Conservation (phyloP, 192 early-diverging fungal species). For the Kappamyces sp. region DNA sequence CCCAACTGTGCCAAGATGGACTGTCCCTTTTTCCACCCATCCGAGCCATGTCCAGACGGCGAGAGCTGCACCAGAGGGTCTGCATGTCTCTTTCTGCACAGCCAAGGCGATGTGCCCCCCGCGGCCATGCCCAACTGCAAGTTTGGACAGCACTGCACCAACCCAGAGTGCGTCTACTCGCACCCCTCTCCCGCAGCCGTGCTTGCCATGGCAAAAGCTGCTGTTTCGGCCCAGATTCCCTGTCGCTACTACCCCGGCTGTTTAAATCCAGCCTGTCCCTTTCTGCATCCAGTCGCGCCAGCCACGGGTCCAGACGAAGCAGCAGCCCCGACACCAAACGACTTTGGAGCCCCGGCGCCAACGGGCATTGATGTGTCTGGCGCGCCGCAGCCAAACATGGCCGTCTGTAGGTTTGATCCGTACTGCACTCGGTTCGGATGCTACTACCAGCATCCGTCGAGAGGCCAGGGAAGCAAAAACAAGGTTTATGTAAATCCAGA, state of each 20-base stretch:
- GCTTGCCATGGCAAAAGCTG: constrained; percentile 12
- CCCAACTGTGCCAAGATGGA: constrained; percentile 14
- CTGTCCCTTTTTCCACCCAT: constrained; percentile 14
- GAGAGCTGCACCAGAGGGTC: constrained; percentile 15
- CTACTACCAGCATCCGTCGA: constrained; percentile 24
- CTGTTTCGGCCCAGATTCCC: neutral
- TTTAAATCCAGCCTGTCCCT: constrained; percentile 28
- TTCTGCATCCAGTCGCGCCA: constrained; percentile 23
- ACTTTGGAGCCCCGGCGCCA: constrained; percentile 1
- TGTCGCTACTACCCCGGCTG: constrained; percentile 31
- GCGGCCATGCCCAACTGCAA: constrained; percentile 17
- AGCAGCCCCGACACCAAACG: neutral
- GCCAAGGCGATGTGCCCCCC: neutral
- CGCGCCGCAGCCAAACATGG: constrained; percentile 1
- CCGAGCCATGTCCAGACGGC: constrained; percentile 15
- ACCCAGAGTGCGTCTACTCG: constrained; percentile 29
- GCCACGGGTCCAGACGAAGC: constrained; percentile 1
- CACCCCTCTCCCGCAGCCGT: constrained; percentile 36
- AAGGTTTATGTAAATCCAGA: constrained; percentile 3
- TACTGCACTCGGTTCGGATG: constrained; percentile 33
- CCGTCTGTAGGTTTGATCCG: constrained; percentile 35
- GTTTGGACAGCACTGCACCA: constrained; percentile 30
- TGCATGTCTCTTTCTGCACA: constrained; percentile 10
- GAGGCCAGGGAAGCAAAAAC: constrained; percentile 5
- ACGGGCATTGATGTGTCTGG: constrained; percentile 4